These are phyloP conservation scores for Rubia peregrina DNA, from an alignment of 305 asterid genomes.

Conservation along the genomic window DNA sequence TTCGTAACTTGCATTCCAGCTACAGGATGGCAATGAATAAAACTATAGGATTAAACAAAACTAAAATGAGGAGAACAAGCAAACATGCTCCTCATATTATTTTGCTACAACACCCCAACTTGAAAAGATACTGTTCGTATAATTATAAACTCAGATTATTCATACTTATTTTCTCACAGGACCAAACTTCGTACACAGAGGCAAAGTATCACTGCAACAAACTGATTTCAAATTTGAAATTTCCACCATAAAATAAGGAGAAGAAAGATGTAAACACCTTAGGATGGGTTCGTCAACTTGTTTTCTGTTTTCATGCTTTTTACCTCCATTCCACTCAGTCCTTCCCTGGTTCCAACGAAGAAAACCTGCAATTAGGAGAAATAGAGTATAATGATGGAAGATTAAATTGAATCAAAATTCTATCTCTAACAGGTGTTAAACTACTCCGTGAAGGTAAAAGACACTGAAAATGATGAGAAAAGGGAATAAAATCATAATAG, in stretches of 20 bases:
- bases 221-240: background rate
- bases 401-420: background rate
- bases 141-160: background rate
- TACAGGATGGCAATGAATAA: conserved; percentile 15
- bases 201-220: background rate
- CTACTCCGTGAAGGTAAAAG: background rate
- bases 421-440: background rate
- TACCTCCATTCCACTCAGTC: conserved; percentile 46
- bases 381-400: background rate
- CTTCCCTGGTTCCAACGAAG: conserved; percentile 60
- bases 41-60: background rate
- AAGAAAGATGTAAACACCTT: conserved; percentile 26
- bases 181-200: background rate
- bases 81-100: background rate
- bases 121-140: background rate
- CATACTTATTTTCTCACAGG: background rate
- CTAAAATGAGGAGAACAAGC: background rate
- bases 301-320: conserved; percentile 27
- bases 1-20: conserved; percentile 66
- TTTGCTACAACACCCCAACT: background rate
- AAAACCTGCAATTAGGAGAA: conserved; percentile 37
- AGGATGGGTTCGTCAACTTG: conserved; percentile 39
- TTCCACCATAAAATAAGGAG: conserved; percentile 2
- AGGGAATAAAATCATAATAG: background rate
- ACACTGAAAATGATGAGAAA: background rate